Evolutionary conservation across 1,284 basidiomycete genomes (phyloP), one percentile per base, ranked within the genome.

Genomic region (Puccinia horiana): DNA sequence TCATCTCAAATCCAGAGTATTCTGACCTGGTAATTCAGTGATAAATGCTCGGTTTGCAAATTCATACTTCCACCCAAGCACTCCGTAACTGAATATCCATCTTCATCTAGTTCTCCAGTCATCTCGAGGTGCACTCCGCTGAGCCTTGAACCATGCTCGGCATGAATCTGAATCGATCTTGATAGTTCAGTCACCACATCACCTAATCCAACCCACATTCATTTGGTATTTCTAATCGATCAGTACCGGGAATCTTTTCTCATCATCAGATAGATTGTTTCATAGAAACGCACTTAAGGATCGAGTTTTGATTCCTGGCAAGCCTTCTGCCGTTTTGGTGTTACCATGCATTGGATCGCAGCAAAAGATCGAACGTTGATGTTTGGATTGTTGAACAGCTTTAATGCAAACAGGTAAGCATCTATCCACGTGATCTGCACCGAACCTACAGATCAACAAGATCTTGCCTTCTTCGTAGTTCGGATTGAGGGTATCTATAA

Each of bases 261-360:
- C 69, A 14, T 5, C 20, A 58, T 37, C 35, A 37, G 20, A 35
- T 35, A 2, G 20, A 29, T 9, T 4, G n/a, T 58, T 16, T 58
- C n/a, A 93, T 92, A 82, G 92, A 90, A 0, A 94, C 96, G 88
- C 93, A 96, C 85, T 85, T 84, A 82, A 83, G 73, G 0, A 81
- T 58, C 47, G 40, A 32, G 56, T 76, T 82, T 87, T 87, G 73
- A 86, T 83, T 29, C 77, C 83, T 20, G 86, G 83, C 65, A 86
- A 84, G 18, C 84, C 82, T 29, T 86, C 85, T 42, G 85, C 85
- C 49, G 85, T 84, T 40, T 85, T 83, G 0, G 86, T 87, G 76
- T 95, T 95, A 88, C 94, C 94, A 85, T 96, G 94, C 96, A 98
- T 98, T 1, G 96, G 95, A 88, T 99, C 96, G 86, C 94, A 97